Conservation (phyloP, 805 yeast genomes). For the Candida berthetii region DNA sequence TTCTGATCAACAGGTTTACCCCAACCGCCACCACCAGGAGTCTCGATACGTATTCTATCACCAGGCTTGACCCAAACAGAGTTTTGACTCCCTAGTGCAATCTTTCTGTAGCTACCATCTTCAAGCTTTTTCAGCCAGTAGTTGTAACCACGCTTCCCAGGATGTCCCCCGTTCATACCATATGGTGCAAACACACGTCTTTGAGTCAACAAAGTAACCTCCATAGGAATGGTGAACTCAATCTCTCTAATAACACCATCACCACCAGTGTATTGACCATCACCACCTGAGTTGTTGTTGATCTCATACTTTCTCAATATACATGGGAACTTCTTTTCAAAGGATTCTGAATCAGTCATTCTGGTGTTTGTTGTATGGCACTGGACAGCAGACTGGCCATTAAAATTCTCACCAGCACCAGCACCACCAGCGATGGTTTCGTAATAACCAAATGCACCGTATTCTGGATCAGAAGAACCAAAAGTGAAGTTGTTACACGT, state of each 20-base stretch:
- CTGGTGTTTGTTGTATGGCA: constrained; percentile 48
- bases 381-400: constrained; percentile 47
- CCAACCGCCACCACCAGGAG: constrained; percentile 43
- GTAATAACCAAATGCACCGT: constrained; percentile 39
- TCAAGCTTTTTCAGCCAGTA: constrained; percentile 26
- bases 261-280: constrained; percentile 42
- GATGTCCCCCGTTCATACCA: constrained; percentile 48
- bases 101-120: constrained; percentile 23
- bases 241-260: constrained; percentile 45
- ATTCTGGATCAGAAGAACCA: constrained; percentile 38
- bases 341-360: constrained; percentile 49
- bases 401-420: constrained; percentile 46
- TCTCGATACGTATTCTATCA: constrained; percentile 21
- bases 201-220: constrained; percentile 41
- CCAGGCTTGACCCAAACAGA: constrained; percentile 1
- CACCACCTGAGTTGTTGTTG: constrained; percentile 41
- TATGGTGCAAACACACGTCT: constrained; percentile 48
- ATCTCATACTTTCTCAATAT: constrained; percentile 38
- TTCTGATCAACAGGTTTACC: constrained; percentile 24
- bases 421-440: constrained; percentile 54
- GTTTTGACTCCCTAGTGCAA: constrained; percentile 22
- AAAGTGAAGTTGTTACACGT: constrained; percentile 53
- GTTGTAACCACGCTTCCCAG: constrained; percentile 42
- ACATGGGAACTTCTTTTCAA: constrained; percentile 47
- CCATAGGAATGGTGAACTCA: constrained; percentile 33